A percentile compares a stretch with the other conserved stretches of the same genome.
These are phyloP conservation scores for Biancaea sappan DNA, from an alignment of 306 rosid species.

Conservation along the genomic window DNA sequence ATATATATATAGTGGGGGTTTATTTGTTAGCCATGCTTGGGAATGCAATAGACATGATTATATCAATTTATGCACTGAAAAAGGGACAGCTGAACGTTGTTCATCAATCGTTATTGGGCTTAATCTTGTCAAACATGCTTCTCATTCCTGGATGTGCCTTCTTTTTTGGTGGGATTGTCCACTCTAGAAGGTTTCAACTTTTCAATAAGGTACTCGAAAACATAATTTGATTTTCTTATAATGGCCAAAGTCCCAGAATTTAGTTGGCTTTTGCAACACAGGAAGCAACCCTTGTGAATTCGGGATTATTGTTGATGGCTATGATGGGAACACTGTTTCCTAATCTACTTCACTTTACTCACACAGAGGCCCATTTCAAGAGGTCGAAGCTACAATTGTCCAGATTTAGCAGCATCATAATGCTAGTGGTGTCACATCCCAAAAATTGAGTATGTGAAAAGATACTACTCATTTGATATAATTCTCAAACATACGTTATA, in stretches of 20 bases:
- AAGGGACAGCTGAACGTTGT: slow-evolving; percentile 81
- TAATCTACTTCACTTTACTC: slow-evolving; percentile 84
- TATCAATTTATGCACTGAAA: slow-evolving; percentile 75
- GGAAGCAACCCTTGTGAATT: slow-evolving; percentile 79
- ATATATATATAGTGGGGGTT: slow-evolving; percentile 90
- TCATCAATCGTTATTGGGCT: slow-evolving; percentile 80
- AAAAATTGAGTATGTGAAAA: no score
- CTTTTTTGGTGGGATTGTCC: slow-evolving; percentile 73
- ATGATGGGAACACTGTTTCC: slow-evolving; percentile 81
- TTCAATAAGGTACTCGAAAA: slow-evolving; percentile 59
- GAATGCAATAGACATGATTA: slow-evolving; percentile 86
- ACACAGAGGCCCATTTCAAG: slow-evolving; percentile 67
- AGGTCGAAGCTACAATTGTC: slow-evolving; percentile 72
- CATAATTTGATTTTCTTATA: not conserved
- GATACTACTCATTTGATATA: no score
- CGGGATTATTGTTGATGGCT: slow-evolving; percentile 85
- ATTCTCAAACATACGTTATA: no score
- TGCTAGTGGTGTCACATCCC: no score
- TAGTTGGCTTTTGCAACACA: slow-evolving; percentile 45
- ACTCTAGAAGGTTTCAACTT: slow-evolving; percentile 54
- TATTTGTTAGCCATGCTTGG: slow-evolving; percentile 79
- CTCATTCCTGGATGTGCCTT: slow-evolving; percentile 89
- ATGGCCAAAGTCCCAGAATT: not conserved
- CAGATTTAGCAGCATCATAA: slow-evolving; percentile 81
- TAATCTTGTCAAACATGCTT: slow-evolving; percentile 85